Base-by-base conservation (phyloP, 2,329 filamentous ascomycete genomes). In the Paracoccidioides lutzii region DNA sequence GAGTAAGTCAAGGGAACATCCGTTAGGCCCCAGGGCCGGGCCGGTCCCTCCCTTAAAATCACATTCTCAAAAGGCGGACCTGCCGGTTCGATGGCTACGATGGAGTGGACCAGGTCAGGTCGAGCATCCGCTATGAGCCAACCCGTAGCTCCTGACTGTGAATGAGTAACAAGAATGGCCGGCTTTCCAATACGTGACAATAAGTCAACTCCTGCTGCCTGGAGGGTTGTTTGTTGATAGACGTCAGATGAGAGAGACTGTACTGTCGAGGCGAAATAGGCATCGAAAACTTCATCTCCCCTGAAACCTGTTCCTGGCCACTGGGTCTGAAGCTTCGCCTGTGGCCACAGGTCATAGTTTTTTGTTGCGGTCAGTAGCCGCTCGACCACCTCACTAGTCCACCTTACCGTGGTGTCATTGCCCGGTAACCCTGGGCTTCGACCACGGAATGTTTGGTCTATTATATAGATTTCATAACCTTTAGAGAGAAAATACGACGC, bases 81-180 rank as follows among this genome's bases (percentile, higher is more conserved):
- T 3, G 68, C 64, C 0, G 79, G 79, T 60, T 82, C 80, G 10
- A 83, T 58, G 0, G 74, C 70, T 1, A 83, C 65, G 22, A 81
- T 72, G 0, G 67, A 74, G 22, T 72, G 72, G 1, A 81, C 74
- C 0, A 76, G 66, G 0, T 73, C 60, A 0, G 80, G 78, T 3
- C 72, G 64, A 2, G 67, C 64, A 59, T 83, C 80, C 1, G 74
- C 76, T 7, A 76, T 69, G 7, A 76, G 68, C 73, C 74, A 79
- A 22, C 58, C 58, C 2, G 52, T 32, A 72, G 9, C 68, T 68
- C 0, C 74, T 73, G 3, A 76, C 75, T 78, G 72, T 0, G 76
- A 78, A 58, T 82, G 76, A 0, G 74, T 75, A 9, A 83, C 46
- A 4, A 67, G 48, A 62, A 60, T 63, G 57, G 50, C 58, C 59